Evolutionary conservation across 148 eudicot genomes (phyloP), one percentile per base, ranked within the genome.

Genomic region (Gaultheria prostrata): DNA sequence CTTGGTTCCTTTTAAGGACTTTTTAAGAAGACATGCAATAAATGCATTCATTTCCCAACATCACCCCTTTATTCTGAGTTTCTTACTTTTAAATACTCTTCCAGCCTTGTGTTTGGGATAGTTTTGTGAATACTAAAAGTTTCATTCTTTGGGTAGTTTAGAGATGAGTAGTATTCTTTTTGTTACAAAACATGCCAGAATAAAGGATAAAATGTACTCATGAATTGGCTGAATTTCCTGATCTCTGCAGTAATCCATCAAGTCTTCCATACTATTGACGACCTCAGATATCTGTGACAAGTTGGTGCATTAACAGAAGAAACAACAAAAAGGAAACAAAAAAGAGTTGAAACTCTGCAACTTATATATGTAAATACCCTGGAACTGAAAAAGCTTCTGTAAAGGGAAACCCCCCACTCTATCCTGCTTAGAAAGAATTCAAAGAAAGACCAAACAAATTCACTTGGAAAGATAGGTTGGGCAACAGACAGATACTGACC

Each of bases 221-320:
- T 97, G 98, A 82, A 93, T 91, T 8, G 99, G 94, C 46, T 98
- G 97, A 63, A 73, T 90, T 92, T 94, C 92, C 59, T 88, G 89
- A 51, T 92, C 94, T 71, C 89, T 80, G 89, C 94, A 91, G 82
- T 88, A 93, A 85, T 92, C 95, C 89, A 93, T 90, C 83, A 96
- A 89, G 84, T 96, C 98, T 80, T 93, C 94, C 99, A 94, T 96
- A 88, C 92, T 94, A 86, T 89, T 93, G 84, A 94, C 98, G 75
- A 96, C 99, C 88, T 96, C 98, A 21, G 98, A 92, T 82, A 94
- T 96, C 99, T 95, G 97, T 63, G 21, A 76, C 81, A 85, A 74
- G 57, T 65, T 12, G 32, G 80, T 24, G 12, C 50, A 53, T 43
- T 9, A 54, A 59, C 32, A 71, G 79, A 79, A 67, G 61, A 80